phyloP scores from a whole-genome alignment of 225 moss, liverwort and hornwort species.

The Takakia lepidozioides region DNA sequence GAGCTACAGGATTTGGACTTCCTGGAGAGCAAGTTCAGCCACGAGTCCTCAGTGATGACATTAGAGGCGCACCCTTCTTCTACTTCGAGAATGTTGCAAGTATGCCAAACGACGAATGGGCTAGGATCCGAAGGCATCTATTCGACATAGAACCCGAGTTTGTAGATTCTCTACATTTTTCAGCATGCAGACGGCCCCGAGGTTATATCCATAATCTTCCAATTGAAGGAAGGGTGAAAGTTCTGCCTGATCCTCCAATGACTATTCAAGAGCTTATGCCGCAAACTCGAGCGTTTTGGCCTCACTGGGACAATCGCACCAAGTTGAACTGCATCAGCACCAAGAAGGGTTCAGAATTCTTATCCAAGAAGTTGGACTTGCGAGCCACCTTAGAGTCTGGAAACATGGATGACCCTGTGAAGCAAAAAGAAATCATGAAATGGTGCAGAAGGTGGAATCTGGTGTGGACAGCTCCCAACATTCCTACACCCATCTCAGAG shows the following conservation, averaged over 20 bases:
- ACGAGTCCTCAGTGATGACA: constrained; percentile 35
- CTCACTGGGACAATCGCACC: constrained; percentile 53
- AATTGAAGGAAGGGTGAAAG: constrained; percentile 52
- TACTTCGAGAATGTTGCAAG: constrained; percentile 76
- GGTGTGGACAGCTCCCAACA: too few species aligned
- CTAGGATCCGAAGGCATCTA: constrained; percentile 46
- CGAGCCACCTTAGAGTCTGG: too few species aligned
- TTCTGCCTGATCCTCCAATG: constrained; percentile 54
- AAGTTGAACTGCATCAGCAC: constrained; percentile 77
- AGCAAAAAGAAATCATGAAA: too few species aligned
- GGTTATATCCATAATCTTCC: constrained; percentile 88
- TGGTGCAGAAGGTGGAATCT: too few species aligned
- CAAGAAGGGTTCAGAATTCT: constrained; percentile 42
- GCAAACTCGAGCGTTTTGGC: constrained; percentile 49
- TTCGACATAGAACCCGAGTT: constrained; percentile 69
- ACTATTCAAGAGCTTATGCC: constrained; percentile 63
- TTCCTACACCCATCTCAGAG: too few species aligned
- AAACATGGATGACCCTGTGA: too few species aligned
- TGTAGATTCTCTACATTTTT: constrained; percentile 73
- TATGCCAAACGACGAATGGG: constrained; percentile 76
- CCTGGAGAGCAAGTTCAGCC: constrained; percentile 26
- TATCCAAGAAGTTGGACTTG: constrained; percentile 37
- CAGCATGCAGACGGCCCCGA: constrained; percentile 68
- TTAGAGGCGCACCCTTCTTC: constrained; percentile 66
- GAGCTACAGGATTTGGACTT: constrained; percentile 49